Evolutionary conservation across 257 asterid genomes (phyloP).

Genomic region (Leptodermis oblonga): DNA sequence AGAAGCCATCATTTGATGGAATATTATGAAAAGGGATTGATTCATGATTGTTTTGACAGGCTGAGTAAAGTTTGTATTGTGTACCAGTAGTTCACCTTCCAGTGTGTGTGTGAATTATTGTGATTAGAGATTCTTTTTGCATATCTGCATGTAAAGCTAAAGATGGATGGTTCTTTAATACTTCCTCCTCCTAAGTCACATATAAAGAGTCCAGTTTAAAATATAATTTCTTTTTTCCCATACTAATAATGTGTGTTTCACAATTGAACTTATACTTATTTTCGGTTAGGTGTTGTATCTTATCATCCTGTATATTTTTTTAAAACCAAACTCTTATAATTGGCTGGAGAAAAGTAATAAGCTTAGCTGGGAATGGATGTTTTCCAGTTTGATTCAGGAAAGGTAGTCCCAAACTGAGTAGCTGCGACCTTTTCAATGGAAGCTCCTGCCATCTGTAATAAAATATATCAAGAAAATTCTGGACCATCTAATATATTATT

Average conservation of each 20-base stretch:
- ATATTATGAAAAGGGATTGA: neutral
- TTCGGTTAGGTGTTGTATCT: no score
- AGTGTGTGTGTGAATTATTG: constrained; percentile 1
- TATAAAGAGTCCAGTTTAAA: no score
- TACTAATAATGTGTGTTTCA: no score
- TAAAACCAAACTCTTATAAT: no score
- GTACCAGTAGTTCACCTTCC: neutral
- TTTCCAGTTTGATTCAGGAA: neutral
- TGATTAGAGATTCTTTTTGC: no score
- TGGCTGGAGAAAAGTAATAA: no score
- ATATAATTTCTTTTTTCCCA: no score
- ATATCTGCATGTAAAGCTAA: neutral
- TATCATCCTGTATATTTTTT: no score
- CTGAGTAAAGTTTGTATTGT: neutral
- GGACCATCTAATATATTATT: constrained; percentile 16
- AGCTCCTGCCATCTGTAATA: neutral
- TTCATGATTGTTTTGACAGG: neutral
- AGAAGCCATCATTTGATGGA: neutral
- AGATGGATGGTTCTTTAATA: neutral
- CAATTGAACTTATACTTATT: no score
- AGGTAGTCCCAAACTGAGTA: neutral
- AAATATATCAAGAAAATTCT: constrained; percentile 14
- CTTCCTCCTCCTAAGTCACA: no score
- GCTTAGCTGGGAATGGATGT: neutral
- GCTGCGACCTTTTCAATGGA: constrained; percentile 7